Percentiles rank a stretch among this genome's conserved stretches.
Evolutionary conservation across 805 yeast species (phyloP).

Genomic region (Metschnikowia hibisci): DNA sequence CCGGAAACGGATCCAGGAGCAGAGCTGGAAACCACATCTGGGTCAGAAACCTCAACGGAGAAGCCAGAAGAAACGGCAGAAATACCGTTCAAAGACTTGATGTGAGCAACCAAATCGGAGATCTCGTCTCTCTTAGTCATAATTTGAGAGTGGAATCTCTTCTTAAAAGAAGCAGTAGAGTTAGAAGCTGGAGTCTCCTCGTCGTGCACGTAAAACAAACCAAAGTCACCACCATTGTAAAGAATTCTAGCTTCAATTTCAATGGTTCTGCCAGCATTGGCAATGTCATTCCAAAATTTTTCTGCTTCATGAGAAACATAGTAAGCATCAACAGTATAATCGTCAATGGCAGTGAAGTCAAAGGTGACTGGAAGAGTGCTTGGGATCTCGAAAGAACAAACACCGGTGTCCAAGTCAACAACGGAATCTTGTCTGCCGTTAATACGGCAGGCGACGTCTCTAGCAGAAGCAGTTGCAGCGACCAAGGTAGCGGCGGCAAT

Average conservation of each 20-base stretch:
- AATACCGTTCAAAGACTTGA: constrained; percentile 27
- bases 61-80: constrained; percentile 13
- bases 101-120: constrained; percentile 21
- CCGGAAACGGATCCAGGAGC: constrained; percentile 15
- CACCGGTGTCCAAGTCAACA: constrained; percentile 40
- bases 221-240: constrained; percentile 21
- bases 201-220: constrained; percentile 29
- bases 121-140: constrained; percentile 31
- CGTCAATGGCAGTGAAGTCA: constrained; percentile 24
- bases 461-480: constrained; percentile 25
- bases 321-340: constrained; percentile 35
- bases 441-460: constrained; percentile 36
- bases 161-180: constrained; percentile 40
- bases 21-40: constrained; percentile 14
- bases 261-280: constrained; percentile 28
- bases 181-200: constrained; percentile 29
- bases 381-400: constrained; percentile 37
- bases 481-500: constrained; percentile 21
- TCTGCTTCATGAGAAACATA: constrained; percentile 20
- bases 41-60: constrained; percentile 9
- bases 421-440: constrained; percentile 30
- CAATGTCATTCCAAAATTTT: constrained; percentile 35
- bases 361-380: constrained; percentile 23
- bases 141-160: constrained; percentile 28
- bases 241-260: constrained; percentile 30